A percentile compares a stretch with the other conserved stretches of the same genome.
These are phyloP conservation scores for Naganishia onofrii DNA, from an alignment of 768 basidiomycete species.

Conservation along the genomic window DNA sequence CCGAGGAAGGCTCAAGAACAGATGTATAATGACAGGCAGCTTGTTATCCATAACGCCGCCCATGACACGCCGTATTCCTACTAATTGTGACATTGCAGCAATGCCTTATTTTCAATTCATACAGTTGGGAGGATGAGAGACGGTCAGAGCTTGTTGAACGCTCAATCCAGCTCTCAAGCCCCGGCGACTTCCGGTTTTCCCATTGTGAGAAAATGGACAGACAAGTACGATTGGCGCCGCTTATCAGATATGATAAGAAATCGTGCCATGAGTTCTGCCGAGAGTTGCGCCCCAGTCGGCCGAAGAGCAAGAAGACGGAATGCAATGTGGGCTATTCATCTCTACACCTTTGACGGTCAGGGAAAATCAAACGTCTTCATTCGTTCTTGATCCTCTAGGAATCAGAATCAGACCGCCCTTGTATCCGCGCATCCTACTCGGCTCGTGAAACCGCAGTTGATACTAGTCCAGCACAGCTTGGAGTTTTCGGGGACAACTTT, in stretches of 20 bases:
- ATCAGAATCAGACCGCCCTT: too few relatives aligned
- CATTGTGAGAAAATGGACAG: neutral
- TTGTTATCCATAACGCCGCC: neutral
- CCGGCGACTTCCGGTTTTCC: neutral
- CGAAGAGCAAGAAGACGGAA: neutral
- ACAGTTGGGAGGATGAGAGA: too few relatives aligned
- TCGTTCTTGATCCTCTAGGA: too few relatives aligned
- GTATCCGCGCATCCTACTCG: too few relatives aligned
- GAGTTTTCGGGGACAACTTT: too few relatives aligned
- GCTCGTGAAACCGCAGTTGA: too few relatives aligned
- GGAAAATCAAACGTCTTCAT: too few relatives aligned
- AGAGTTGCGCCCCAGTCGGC: conserved; percentile 3
- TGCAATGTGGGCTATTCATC: neutral
- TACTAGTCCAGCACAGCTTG: neutral
- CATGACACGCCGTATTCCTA: neutral
- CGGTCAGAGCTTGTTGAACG: too few relatives aligned
- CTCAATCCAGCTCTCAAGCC: too few relatives aligned
- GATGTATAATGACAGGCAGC: conserved; percentile 10
- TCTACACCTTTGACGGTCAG: neutral
- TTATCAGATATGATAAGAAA: conserved; percentile 28
- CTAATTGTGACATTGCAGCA: neutral
- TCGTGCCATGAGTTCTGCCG: conserved; percentile 17
- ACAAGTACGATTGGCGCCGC: conserved; percentile 11
- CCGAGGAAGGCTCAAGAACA: neutral
- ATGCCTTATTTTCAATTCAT: neutral